Conservation (phyloP, 495 filamentous ascomycete species). For the Podospora australis region DNA sequence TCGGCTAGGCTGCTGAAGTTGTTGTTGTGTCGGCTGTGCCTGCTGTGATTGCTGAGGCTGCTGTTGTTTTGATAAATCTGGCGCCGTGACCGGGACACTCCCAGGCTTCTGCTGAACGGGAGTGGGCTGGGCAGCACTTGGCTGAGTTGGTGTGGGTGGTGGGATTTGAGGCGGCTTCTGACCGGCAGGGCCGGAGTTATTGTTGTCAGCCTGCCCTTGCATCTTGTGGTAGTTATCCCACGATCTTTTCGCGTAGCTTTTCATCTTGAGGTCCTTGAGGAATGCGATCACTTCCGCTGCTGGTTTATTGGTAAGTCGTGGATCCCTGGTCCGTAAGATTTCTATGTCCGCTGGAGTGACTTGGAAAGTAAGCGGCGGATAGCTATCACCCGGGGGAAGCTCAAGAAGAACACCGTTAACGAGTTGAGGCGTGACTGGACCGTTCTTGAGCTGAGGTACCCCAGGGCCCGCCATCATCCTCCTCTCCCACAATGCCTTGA, state of each 20-base stretch:
- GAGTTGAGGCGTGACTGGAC: not conserved
- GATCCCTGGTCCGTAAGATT: not conserved
- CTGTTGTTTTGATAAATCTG: constrained; percentile 3
- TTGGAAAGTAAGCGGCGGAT: not conserved
- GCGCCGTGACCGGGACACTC: not conserved
- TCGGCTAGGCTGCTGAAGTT: constrained; percentile 7
- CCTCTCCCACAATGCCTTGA: constrained; percentile 23
- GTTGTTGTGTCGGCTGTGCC: constrained; percentile 12
- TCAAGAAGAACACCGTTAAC: not conserved
- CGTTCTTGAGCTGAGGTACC: too few relatives aligned
- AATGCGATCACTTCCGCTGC: not conserved
- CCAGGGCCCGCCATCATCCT: too few relatives aligned
- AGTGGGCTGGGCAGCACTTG: not conserved
- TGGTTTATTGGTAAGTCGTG: not conserved
- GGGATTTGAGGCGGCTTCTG: not conserved
- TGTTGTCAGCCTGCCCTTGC: not conserved
- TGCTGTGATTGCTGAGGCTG: constrained; percentile 9
- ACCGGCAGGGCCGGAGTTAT: not conserved
- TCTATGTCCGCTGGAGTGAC: not conserved
- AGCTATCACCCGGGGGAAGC: not conserved
- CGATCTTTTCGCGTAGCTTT: not conserved
- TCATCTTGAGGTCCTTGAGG: not conserved
- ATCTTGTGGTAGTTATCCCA: not conserved
- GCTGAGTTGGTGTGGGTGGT: constrained; percentile 3
- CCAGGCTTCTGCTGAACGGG: constrained; percentile 3